These are phyloP conservation scores for Neckera pumila DNA, from an alignment of 225 moss, liverwort and hornwort species.

Conservation along the genomic window DNA sequence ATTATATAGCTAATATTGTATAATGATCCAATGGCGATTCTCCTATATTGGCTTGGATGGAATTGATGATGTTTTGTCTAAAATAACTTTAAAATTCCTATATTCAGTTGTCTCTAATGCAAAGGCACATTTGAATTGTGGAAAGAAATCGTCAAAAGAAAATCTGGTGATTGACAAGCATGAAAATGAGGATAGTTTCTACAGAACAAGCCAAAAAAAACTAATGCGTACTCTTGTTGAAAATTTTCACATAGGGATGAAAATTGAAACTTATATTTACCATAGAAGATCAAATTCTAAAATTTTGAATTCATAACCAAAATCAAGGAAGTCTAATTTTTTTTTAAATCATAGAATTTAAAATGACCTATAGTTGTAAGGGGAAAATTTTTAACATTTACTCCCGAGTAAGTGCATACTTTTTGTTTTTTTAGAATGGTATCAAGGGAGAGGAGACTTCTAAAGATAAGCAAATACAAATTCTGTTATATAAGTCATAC, in stretches of 20 bases:
- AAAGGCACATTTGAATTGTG: fast-evolving
- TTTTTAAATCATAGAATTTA: fast-evolving
- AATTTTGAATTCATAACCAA: background rate
- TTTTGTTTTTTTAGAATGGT: background rate
- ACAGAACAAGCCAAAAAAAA: too few species aligned
- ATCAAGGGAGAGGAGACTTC: background rate
- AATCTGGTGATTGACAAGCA: background rate
- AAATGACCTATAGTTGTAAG: background rate
- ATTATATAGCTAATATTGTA: background rate
- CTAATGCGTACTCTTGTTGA: too few species aligned
- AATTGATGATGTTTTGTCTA: background rate
- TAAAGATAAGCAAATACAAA: background rate
- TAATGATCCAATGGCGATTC: background rate
- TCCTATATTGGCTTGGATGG: background rate
- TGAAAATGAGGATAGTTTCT: too few species aligned
- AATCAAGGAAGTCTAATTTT: too few species aligned
- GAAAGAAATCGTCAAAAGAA: background rate
- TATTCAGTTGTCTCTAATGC: background rate
- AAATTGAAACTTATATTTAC: background rate
- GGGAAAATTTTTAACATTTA: background rate
- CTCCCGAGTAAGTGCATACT: fast-evolving
- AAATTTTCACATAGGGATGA: background rate
- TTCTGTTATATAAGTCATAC: too few species aligned
- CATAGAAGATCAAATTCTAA: background rate
- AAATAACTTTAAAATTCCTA: background rate